Evolutionary conservation across 2,329 filamentous ascomycete species (phyloP).

Genomic region (Akanthomyces lecanii): DNA sequence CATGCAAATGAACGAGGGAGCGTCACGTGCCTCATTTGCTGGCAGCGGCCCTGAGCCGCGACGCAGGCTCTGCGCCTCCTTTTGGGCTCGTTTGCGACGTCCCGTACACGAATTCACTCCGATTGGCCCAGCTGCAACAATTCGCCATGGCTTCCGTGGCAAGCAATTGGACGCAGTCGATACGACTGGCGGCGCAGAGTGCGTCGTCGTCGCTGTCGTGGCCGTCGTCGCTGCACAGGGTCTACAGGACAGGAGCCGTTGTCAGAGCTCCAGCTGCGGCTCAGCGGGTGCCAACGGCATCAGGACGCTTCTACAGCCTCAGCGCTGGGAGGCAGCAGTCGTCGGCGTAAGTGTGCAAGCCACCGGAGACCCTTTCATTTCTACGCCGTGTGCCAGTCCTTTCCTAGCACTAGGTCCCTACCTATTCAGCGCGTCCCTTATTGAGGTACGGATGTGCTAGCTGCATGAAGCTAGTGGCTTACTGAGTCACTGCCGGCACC

Average conservation of each 20-base stretch:
- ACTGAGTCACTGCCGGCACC: background rate
- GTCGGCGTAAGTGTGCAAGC: background rate
- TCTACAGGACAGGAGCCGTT: background rate
- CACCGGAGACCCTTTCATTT: too few species aligned
- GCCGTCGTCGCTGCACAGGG: background rate
- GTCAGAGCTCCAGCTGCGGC: background rate
- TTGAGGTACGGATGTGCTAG: background rate
- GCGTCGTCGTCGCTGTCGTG: background rate
- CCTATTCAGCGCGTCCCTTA: too few species aligned
- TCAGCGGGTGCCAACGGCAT: background rate
- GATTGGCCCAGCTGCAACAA: background rate
- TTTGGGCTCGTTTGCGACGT: background rate
- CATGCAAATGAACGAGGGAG: background rate
- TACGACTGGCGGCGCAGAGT: background rate
- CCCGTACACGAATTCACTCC: background rate
- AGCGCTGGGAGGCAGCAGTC: background rate
- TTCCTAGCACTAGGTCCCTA: background rate
- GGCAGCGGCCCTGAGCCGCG: background rate
- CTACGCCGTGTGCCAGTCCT: background rate
- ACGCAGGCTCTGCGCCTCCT: background rate
- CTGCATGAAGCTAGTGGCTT: conserved; percentile 12
- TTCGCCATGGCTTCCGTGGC: conserved; percentile 3
- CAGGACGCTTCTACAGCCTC: background rate
- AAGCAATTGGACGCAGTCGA: conserved; percentile 2
- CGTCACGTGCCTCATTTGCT: conserved; percentile 7